A percentile compares a stretch with the other conserved stretches of the same genome.
phyloP scores from a whole-genome alignment of 1,284 basidiomycete species.

The Phellopilus nigrolimitatus region DNA sequence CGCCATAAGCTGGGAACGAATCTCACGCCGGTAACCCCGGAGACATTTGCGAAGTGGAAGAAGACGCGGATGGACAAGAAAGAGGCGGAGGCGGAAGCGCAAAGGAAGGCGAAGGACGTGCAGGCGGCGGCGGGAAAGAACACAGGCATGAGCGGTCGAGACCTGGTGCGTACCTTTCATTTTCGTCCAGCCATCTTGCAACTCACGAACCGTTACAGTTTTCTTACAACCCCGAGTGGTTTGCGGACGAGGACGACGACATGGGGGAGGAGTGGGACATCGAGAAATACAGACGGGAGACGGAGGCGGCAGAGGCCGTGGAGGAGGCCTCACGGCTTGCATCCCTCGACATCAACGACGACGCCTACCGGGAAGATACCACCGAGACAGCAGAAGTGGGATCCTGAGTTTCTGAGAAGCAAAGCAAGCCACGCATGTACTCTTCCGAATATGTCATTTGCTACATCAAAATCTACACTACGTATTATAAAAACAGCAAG shows the following conservation, averaged over 20 bases:
- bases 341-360: slow-evolving; percentile 27
- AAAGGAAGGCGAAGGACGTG: slow-evolving; percentile 81
- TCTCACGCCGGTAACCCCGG: slow-evolving; percentile 93
- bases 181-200: slow-evolving; percentile 8
- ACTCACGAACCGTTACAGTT: slow-evolving; percentile 48
- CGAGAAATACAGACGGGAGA: slow-evolving; percentile 53
- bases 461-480: not conserved
- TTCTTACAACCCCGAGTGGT: slow-evolving; percentile 95
- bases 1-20: slow-evolving; percentile 92
- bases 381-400: not conserved
- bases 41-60: slow-evolving; percentile 94
- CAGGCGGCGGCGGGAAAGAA: slow-evolving; percentile 88
- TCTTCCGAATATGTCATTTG: too few species aligned
- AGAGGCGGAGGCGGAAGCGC: slow-evolving; percentile 76
- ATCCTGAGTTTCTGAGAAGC: not conserved
- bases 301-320: slow-evolving; percentile 54
- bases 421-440: too few species aligned
- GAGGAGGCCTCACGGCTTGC: slow-evolving; percentile 39
- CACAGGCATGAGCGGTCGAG: slow-evolving; percentile 91
- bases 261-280: slow-evolving; percentile 76
- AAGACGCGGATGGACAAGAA: slow-evolving; percentile 92
- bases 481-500: not conserved
- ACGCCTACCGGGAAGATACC: slow-evolving; percentile 19
- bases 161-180: slow-evolving; percentile 60
- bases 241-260: slow-evolving; percentile 79